phyloP scores from a whole-genome alignment of 2,329 filamentous ascomycete species.

The Trichoderma koningiopsis region DNA sequence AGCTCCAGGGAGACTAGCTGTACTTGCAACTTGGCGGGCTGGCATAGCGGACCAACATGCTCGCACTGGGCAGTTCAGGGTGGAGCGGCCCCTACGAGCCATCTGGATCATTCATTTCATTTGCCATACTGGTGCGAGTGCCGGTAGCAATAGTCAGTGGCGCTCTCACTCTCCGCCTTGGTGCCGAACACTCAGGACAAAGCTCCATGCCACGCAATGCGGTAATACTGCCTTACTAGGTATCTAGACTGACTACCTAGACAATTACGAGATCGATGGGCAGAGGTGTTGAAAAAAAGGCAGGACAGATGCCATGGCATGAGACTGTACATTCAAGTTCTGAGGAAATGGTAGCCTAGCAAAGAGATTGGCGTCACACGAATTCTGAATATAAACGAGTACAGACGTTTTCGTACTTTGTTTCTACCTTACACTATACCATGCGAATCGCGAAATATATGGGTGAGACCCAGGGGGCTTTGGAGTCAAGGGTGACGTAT shows the following conservation, averaged over 20 bases:
- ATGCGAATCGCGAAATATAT: background rate
- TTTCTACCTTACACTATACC: background rate
- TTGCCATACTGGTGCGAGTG: background rate
- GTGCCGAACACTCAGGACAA: background rate
- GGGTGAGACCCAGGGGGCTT: background rate
- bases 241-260: no score
- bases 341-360: background rate
- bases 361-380: background rate
- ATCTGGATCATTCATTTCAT: background rate
- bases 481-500: background rate
- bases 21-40: background rate
- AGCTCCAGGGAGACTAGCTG: background rate
- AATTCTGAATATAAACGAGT: background rate
- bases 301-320: background rate
- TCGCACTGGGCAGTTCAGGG: background rate
- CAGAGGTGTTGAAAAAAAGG: background rate
- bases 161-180: background rate
- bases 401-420: background rate
- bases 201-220: background rate
- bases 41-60: background rate
- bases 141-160: background rate
- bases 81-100: background rate
- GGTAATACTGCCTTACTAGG: background rate
- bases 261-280: no score
- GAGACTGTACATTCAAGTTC: background rate